These are phyloP conservation scores for Clavispora phyllophila DNA, from an alignment of 805 yeast genomes.

Conservation along the genomic window DNA sequence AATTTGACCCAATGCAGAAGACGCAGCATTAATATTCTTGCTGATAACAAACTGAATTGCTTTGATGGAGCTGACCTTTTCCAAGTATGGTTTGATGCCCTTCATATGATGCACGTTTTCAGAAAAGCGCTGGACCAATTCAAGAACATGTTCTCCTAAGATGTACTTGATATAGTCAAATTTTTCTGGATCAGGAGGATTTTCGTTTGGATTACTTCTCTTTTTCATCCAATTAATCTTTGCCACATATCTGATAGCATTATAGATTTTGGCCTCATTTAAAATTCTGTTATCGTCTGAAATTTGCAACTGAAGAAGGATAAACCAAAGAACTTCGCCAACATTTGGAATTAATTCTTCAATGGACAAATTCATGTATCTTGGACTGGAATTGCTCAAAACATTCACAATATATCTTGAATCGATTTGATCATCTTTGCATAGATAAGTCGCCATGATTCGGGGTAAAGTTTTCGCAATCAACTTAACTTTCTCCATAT, in stretches of 20 bases:
- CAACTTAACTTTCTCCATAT: slow-evolving; percentile 42
- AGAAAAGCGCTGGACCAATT: slow-evolving; percentile 73
- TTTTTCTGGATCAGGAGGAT: slow-evolving; percentile 8
- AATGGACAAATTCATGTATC: slow-evolving; percentile 30
- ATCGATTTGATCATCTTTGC: slow-evolving; percentile 45
- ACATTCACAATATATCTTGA: slow-evolving; percentile 48
- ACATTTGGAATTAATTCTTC: slow-evolving; percentile 32
- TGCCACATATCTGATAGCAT: slow-evolving; percentile 41
- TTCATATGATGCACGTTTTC: slow-evolving; percentile 70
- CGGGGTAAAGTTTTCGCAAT: slow-evolving; percentile 45
- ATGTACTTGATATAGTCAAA: slow-evolving; percentile 23
- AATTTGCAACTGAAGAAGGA: slow-evolving; percentile 27
- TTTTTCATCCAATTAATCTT: slow-evolving; percentile 18
- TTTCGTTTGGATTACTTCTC: slow-evolving; percentile 3
- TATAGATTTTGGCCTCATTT: slow-evolving; percentile 31
- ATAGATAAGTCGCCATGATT: slow-evolving; percentile 55
- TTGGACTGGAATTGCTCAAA: slow-evolving; percentile 49
- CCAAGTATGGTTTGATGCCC: slow-evolving; percentile 67
- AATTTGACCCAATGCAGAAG: slow-evolving; percentile 70
- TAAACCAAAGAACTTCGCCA: slow-evolving; percentile 37
- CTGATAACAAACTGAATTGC: slow-evolving; percentile 69
- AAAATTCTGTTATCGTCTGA: slow-evolving; percentile 24
- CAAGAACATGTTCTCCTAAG: slow-evolving; percentile 58
- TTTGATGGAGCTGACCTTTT: slow-evolving; percentile 63
- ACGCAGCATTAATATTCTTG: slow-evolving; percentile 48